A percentile compares a stretch with the other conserved stretches of the same genome.
Conservation (phyloP, 768 basidiomycete species). For the Collybia mongolica region DNA sequence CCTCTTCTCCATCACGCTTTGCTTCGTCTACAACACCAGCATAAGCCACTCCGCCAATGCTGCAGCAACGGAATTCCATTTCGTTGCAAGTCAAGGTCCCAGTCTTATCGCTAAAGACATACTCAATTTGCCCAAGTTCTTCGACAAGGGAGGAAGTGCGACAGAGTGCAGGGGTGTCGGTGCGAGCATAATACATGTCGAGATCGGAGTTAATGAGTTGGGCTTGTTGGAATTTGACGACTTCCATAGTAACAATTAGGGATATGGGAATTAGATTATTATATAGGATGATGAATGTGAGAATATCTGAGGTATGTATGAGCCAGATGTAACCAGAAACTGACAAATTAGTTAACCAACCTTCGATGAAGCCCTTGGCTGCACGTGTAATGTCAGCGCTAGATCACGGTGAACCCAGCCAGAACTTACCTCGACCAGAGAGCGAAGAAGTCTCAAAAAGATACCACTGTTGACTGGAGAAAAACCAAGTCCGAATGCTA, state of each 20-base stretch:
- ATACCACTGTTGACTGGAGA: slow-evolving; percentile 88
- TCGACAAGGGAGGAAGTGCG: slow-evolving; percentile 98
- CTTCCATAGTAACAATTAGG: slow-evolving; percentile 98
- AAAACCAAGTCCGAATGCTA: slow-evolving; percentile 90
- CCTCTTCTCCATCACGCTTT: slow-evolving; percentile 62
- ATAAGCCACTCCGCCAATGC: slow-evolving; percentile 86
- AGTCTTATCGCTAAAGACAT: slow-evolving; percentile 93
- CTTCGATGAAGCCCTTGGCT: slow-evolving; percentile 85
- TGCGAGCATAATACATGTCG: slow-evolving; percentile 96
- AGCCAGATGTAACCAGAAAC: slow-evolving; percentile 14
- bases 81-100: slow-evolving; percentile 96
- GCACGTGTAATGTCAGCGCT: not conserved
- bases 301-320: slow-evolving; percentile 60
- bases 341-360: slow-evolving; percentile 30
- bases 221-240: slow-evolving; percentile 98
- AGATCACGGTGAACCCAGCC: slow-evolving; percentile 1
- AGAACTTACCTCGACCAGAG: slow-evolving; percentile 57
- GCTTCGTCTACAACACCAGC: slow-evolving; percentile 89
- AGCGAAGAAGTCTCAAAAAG: slow-evolving; percentile 62
- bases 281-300: slow-evolving; percentile 98
- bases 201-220: slow-evolving; percentile 96
- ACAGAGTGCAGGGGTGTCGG: slow-evolving; percentile 95
- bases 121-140: slow-evolving; percentile 97
- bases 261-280: slow-evolving; percentile 99
- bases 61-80: slow-evolving; percentile 95